Evolutionary conservation across 164 flowering plant genomes (phyloP).

Genomic region (Piper betle): DNA sequence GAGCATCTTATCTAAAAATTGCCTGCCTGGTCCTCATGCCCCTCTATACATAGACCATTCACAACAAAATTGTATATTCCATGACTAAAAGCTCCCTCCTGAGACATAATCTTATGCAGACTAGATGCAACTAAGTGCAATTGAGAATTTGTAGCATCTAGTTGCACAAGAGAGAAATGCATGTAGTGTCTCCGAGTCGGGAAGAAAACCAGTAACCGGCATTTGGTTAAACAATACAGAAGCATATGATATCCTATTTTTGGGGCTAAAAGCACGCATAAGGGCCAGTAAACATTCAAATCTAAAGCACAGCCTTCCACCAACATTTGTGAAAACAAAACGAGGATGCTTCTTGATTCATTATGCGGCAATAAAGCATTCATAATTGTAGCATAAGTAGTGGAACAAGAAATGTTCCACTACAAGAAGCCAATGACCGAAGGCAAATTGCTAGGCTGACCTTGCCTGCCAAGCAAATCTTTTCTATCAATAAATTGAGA

Average conservation of each 20-base stretch:
- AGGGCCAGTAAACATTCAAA: conserved; percentile 32
- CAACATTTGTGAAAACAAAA: conserved; percentile 40
- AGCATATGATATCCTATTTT: conserved; percentile 20
- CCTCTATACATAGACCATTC: conserved; percentile 53
- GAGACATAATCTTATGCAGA: conserved; percentile 21
- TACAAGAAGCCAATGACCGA: conserved; percentile 20
- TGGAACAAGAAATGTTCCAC: conserved; percentile 23
- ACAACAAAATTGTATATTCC: conserved; percentile 30
- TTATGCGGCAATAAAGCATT: conserved; percentile 20
- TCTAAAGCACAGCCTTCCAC: conserved; percentile 35
- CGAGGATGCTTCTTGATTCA: conserved; percentile 12
- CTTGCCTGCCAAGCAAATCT: conserved; percentile 28
- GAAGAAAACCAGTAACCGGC: conserved; percentile 34
- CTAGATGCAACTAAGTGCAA: conserved; percentile 21
- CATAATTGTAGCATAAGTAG: conserved; percentile 32
- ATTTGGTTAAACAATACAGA: conserved; percentile 30
- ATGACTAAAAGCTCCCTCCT: conserved; percentile 22
- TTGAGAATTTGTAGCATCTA: conserved; percentile 25
- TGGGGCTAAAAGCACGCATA: conserved; percentile 21
- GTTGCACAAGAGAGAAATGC: conserved; percentile 24
- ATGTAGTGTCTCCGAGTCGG: conserved; percentile 29
- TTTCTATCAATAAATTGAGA: conserved; percentile 31
- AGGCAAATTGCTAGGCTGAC: conserved; percentile 38
- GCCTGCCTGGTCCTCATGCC: conserved; percentile 31
- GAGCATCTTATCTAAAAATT: conserved; percentile 49